These are phyloP conservation scores for Phytophthora foliorum DNA, from an alignment of 352 stramenopile genomes.

Conservation along the genomic window DNA sequence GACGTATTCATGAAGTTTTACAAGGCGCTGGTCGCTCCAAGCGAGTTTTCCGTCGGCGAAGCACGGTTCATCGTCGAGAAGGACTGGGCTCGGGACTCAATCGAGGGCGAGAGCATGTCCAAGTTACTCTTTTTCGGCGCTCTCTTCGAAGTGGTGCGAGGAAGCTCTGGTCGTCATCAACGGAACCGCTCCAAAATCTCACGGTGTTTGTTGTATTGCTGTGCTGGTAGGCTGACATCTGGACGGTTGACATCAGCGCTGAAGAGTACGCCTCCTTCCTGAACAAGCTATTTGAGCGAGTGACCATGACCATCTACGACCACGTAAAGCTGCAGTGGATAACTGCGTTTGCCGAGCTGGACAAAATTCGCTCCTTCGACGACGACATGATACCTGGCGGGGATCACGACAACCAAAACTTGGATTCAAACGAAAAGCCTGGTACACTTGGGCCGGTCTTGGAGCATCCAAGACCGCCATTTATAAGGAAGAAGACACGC, in stretches of 20 bases:
- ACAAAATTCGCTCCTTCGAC: constrained; percentile 73
- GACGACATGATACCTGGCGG: constrained; percentile 38
- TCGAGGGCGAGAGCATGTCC: constrained; percentile 58
- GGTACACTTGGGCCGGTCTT: neutral
- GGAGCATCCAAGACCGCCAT: constrained; percentile 17
- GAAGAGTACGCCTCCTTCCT: constrained; percentile 77
- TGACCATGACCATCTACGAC: constrained; percentile 82
- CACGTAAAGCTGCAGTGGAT: constrained; percentile 72
- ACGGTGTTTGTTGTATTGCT: neutral
- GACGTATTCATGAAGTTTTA: constrained; percentile 89
- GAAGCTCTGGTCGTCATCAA: neutral
- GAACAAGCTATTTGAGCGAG: constrained; percentile 79
- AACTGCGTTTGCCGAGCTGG: constrained; percentile 77
- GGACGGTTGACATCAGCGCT: constrained; percentile 72
- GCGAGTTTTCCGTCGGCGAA: constrained; percentile 79
- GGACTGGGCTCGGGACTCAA: constrained; percentile 74
- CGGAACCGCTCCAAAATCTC: neutral
- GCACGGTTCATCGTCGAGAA: constrained; percentile 79
- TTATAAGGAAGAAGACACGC: constrained; percentile 23
- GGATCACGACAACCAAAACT: constrained; percentile 18
- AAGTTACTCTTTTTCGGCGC: constrained; percentile 67
- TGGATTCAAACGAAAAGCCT: constrained; percentile 12
- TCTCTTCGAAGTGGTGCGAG: constrained; percentile 79
- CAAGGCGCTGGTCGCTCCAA: constrained; percentile 78
- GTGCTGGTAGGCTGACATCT: constrained; percentile 70